Base-by-base conservation (phyloP, 148 eudicot genomes). In the Diospyros kaki region DNA sequence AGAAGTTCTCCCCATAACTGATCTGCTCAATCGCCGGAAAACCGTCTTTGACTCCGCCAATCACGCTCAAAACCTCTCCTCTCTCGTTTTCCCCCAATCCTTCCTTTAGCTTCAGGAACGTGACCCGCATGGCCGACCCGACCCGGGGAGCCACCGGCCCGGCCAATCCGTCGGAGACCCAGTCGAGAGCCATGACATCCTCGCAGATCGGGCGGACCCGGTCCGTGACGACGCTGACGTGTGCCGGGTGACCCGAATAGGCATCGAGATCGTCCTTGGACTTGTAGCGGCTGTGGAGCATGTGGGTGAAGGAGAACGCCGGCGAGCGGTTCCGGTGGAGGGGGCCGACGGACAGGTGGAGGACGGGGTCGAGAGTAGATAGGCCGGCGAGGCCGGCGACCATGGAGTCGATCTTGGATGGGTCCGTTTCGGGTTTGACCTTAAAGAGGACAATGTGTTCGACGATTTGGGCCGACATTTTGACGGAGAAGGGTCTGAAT, bases 111-210 rank as follows among this genome's bases (percentile, higher is more conserved):
- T 90, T 94, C 74, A 89, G 9, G 13, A 91, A 78, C 76, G 88
- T 83, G 50, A 94, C 73, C 75, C 98, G 77, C 79, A 90, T 15
- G 2, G 93, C 98, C 28, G 90, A 82, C 3, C 93, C 95, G 5
- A 95, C 81, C 7, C 75, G 61, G 0, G 76, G 72, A 8, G 18
- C 70, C 1, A 18, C 51, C 51, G 82, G 70, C 3, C 84, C 88
- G 38, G 58, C 2, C 9, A 82, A 61, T 1, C 66, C 83, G 3
- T 55, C 68, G 0, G 84, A 66, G 0, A 90, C 84, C 95, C 95
- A 94, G 69, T 94, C 98, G 60, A 92, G 87, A 61, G 98, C 97
- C 97, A 94, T 85, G 73, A 92, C 28, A 68, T 94, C 98, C 0
- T 90, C 92, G 9, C 86, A 77, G 56, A 90, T 84, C 14, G 98